Conservation (phyloP, 1,139 yeast genomes). For the Kluyveromyces marxianus region DNA sequence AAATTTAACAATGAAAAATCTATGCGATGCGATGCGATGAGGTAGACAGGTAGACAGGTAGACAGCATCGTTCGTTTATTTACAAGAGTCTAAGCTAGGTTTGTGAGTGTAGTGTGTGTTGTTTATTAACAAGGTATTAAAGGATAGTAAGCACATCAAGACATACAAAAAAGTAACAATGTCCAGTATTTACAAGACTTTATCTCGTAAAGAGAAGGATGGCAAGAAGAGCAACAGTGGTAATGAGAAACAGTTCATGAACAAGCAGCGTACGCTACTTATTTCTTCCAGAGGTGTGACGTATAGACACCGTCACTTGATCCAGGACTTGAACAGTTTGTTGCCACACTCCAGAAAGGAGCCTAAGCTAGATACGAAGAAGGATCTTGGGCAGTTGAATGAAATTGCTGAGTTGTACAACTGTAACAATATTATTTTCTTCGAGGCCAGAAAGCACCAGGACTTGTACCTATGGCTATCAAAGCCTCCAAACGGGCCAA, state of each 20-base stretch:
- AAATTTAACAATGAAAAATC: conserved; percentile 10
- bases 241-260: conserved; percentile 35
- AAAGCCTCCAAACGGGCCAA: conserved; percentile 98
- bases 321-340: conserved; percentile 68
- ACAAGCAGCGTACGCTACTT: conserved; percentile 74
- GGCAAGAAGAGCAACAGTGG: conserved; percentile 26
- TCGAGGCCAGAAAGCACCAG: conserved; percentile 94
- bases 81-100: too few relatives aligned
- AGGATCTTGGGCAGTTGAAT: conserved; percentile 78
- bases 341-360: conserved; percentile 96
- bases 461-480: conserved; percentile 93
- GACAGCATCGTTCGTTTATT: too few relatives aligned
- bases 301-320: conserved; percentile 89
- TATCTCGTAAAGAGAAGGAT: conserved; percentile 27
- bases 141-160: background rate
- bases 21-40: conserved; percentile 12
- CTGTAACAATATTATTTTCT: conserved; percentile 90
- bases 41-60: conserved; percentile 1
- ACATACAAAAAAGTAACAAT: conserved; percentile 16
- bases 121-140: too few relatives aligned
- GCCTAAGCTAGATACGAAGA: conserved; percentile 90
- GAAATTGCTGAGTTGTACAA: conserved; percentile 96
- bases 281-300: conserved; percentile 94
- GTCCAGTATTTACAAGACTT: conserved; percentile 41
- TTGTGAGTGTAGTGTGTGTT: too few relatives aligned